Percentiles rank a stretch among this genome's conserved stretches.
These are phyloP conservation scores for Corinectria fuckeliana DNA, from an alignment of 2,329 filamentous ascomycete genomes.

Conservation along the genomic window DNA sequence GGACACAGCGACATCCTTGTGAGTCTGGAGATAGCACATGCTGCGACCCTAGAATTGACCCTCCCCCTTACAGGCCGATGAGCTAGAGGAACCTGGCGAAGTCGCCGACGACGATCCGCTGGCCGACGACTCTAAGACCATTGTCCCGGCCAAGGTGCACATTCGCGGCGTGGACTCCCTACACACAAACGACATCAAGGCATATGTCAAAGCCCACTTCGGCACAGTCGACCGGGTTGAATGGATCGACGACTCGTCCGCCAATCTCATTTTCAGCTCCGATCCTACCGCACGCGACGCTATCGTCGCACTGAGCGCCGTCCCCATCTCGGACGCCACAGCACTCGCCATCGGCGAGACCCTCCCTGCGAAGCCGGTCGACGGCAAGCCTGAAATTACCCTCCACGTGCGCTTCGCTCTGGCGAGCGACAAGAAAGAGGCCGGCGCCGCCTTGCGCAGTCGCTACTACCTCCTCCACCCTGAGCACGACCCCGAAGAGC, in stretches of 20 bases:
- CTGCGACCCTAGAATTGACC: slow-evolving; percentile 23
- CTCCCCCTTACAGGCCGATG: slow-evolving; percentile 42
- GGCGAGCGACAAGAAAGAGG: slow-evolving; percentile 78
- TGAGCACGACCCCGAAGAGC: slow-evolving; percentile 82
- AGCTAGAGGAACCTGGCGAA: slow-evolving; percentile 48
- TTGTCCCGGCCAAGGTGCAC: slow-evolving; percentile 71
- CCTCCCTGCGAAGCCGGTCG: slow-evolving; percentile 72
- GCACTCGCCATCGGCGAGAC: slow-evolving; percentile 67
- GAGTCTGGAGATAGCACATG: slow-evolving; percentile 19
- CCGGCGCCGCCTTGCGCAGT: slow-evolving; percentile 79
- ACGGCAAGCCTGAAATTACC: slow-evolving; percentile 70
- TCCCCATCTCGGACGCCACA: slow-evolving; percentile 59
- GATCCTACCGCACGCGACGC: slow-evolving; percentile 60
- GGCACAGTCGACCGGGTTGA: slow-evolving; percentile 70
- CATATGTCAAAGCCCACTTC: slow-evolving; percentile 75
- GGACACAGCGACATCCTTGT: slow-evolving; percentile 48
- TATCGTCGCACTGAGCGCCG: slow-evolving; percentile 58
- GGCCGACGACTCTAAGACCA: slow-evolving; percentile 35
- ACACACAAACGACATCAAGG: slow-evolving; percentile 79
- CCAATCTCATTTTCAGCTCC: slow-evolving; percentile 80
- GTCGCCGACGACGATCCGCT: slow-evolving; percentile 45
- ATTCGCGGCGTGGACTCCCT: slow-evolving; percentile 83
- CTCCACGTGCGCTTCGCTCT: slow-evolving; percentile 79
- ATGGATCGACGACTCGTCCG: slow-evolving; percentile 94
- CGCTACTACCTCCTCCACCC: slow-evolving; percentile 93